Base-by-base conservation (phyloP, 768 basidiomycete species). In the Gelatoporia subvermispora region DNA sequence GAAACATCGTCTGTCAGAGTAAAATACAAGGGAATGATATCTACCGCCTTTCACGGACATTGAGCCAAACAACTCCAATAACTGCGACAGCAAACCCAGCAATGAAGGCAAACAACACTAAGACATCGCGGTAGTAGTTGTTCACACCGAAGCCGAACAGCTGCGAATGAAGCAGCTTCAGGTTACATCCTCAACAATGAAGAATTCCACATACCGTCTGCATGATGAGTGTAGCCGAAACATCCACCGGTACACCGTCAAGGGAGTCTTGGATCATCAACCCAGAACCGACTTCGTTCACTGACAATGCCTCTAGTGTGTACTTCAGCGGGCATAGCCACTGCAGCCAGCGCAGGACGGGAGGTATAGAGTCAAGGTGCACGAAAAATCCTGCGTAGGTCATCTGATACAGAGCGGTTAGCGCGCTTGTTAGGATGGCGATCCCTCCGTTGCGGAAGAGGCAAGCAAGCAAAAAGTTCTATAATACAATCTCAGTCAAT, bases 381-480 rank as follows among this genome's bases (percentile, higher is more conserved):
- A 95, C 90, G 63, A 96, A 96, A 73, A 95, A 97, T 13, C 91
- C 91, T 1, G 91, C 90, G 55, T 76, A 91, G 0, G 88, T 91
- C 87, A 89, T 88, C 61, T 90, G 85, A 65, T 85, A 88, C 10
- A 89, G 70, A 3, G 81, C 84, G 0, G 79, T 71, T 18, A 89
- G 73, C 8, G 88, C 88, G 0, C 89, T 91, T 34, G 95, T 64
- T 2, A 98, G 78, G 61, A 96, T 93, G 1, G 94, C 93, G 37
- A 95, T 81, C 17, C 94, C 93, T 23, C 88, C 88, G 54, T 95
- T 91, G 45, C 75, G 70, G 76, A 96, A 88, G 16, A 88, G 56
- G 3, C 84, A 82, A 4, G 88, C 94, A 16, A 96, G 78, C 40
- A 96, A 72, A 75, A 97, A 94, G 68, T 96, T 96, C 89, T 89